A percentile compares a stretch with the other conserved stretches of the same genome.
Evolutionary conservation across 306 rosid species (phyloP).

Genomic region (Delonix regia): DNA sequence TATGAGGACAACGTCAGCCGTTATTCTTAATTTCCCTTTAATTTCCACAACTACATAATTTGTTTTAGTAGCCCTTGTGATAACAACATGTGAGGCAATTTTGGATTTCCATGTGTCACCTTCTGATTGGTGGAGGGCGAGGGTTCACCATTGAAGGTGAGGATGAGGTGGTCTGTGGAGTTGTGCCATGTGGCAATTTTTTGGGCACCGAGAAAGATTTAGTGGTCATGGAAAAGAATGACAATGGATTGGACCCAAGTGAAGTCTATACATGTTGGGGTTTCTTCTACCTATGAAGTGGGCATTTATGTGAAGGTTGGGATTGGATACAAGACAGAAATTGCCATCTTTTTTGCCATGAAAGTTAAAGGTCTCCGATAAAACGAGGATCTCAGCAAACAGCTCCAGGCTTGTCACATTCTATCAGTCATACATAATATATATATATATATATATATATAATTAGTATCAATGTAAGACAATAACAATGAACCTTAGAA

Average conservation of each 20-base stretch:
- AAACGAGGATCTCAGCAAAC: slow-evolving; percentile 67
- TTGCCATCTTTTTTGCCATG: slow-evolving; percentile 67
- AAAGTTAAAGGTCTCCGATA: slow-evolving; percentile 72
- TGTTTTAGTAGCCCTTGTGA: slow-evolving; percentile 29
- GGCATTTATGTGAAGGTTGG: slow-evolving; percentile 71
- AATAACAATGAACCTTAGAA: too few relatives aligned
- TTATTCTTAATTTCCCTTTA: slow-evolving; percentile 49
- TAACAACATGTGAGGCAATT: slow-evolving; percentile 16
- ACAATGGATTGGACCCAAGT: slow-evolving; percentile 76
- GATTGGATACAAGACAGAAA: slow-evolving; percentile 65
- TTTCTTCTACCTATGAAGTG: slow-evolving; percentile 70
- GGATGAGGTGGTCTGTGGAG: slow-evolving; percentile 44
- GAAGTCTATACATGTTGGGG: slow-evolving; percentile 62
- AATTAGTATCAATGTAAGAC: neutral
- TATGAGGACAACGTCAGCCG: slow-evolving; percentile 65
- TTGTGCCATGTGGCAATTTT: slow-evolving; percentile 62
- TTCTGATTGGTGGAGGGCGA: slow-evolving; percentile 39
- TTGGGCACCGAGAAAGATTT: slow-evolving; percentile 52
- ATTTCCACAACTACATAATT: slow-evolving; percentile 54
- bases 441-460: too few relatives aligned
- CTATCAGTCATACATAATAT: neutral
- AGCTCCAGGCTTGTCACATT: slow-evolving; percentile 49
- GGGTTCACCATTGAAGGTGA: slow-evolving; percentile 45
- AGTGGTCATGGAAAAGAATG: slow-evolving; percentile 56
- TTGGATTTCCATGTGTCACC: slow-evolving; percentile 49